Base-by-base conservation (phyloP, 2,329 filamentous ascomycete genomes). In the Venturia nashicola region DNA sequence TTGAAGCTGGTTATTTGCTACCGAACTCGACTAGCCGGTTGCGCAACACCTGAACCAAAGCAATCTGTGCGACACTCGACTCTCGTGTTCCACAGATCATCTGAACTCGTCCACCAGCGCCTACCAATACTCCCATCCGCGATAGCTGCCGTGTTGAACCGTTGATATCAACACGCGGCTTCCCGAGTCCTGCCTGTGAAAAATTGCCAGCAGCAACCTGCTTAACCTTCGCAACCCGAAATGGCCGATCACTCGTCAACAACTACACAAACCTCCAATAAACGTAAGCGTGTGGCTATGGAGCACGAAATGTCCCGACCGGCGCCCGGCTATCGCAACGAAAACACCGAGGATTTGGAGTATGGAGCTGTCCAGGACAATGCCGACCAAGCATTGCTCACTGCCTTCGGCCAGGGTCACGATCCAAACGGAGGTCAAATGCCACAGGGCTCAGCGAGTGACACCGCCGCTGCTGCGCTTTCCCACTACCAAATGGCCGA, bases 391-490 rank as follows among this genome's bases (percentile, higher is more conserved):
- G 67, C 69, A 43, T 70, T 72, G 61, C 71, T 72, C 67, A 70
- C 66, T 48, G 68, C 67, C 34, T 66, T 67, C 62, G 64, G 66
- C 43, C 70, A 67, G 27, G 27, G 57, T 51, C 44, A 73, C 11
- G 77, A 79, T 59, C 81, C 83, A 66, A 85, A 83, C 67, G 81
- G 46, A 14, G 42, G 42, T 27, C 34, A 42, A 44, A 57, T 42
- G 74, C 78, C 64, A 27, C 46, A 27, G 46, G 78, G 76, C 71
- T 79, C 72, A 71, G 75, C 77, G 43, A 79, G 73, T 66, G 85
- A 85, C 59, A 86, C 85, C 48, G 84, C 85, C 61, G 83, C 83
- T 23, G 85, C 85, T 16, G 79, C 79, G 6, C 73, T 80, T 66
- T 76, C 76, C 18, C 82, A 82, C 69, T 77, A 79, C 66, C 78